Percentiles rank a stretch among this genome's conserved stretches.
These are phyloP conservation scores for Sporormia fimetaria DNA, from an alignment of 495 filamentous ascomycete species.

Conservation along the genomic window DNA sequence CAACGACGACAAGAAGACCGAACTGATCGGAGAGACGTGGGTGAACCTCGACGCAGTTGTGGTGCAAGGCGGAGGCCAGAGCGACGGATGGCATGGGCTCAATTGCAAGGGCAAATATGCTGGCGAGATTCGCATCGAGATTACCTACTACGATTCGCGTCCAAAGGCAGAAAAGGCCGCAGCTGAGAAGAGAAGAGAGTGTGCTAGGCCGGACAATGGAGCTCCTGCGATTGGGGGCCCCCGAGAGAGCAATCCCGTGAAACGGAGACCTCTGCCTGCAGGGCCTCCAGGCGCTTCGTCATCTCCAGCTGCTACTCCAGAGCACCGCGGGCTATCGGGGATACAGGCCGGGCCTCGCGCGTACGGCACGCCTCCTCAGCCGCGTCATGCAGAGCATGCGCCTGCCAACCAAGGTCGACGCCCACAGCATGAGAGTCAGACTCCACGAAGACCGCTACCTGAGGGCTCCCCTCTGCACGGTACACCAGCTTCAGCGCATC, in stretches of 20 bases:
- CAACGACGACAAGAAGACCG: slow-evolving; percentile 94
- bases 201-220: slow-evolving; percentile 26
- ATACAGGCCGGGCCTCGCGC: slow-evolving; percentile 19
- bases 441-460: slow-evolving; percentile 12
- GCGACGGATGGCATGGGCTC: slow-evolving; percentile 81
- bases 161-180: slow-evolving; percentile 58
- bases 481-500: slow-evolving; percentile 4
- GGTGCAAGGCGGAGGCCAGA: slow-evolving; percentile 76
- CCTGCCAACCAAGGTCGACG: slow-evolving; percentile 12
- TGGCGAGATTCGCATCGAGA: slow-evolving; percentile 85
- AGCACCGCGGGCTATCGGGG: slow-evolving; percentile 13
- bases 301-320: slow-evolving; percentile 17
- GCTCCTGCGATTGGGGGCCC: slow-evolving; percentile 39
- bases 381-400: slow-evolving; percentile 17
- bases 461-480: slow-evolving; percentile 13
- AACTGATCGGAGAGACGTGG: slow-evolving; percentile 89
- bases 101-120: slow-evolving; percentile 87
- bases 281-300: slow-evolving; percentile 48
- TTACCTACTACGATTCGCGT: slow-evolving; percentile 89
- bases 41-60: slow-evolving; percentile 72
- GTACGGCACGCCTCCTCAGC: slow-evolving; percentile 26
- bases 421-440: slow-evolving; percentile 7
- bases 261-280: slow-evolving; percentile 66
- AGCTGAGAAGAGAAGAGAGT: slow-evolving; percentile 43
- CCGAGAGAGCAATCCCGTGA: slow-evolving; percentile 50